Evolutionary conservation across 2,329 filamentous ascomycete genomes (phyloP), one percentile per base, ranked within the genome.

Genomic region (Pseudogymnoascus sp.): DNA sequence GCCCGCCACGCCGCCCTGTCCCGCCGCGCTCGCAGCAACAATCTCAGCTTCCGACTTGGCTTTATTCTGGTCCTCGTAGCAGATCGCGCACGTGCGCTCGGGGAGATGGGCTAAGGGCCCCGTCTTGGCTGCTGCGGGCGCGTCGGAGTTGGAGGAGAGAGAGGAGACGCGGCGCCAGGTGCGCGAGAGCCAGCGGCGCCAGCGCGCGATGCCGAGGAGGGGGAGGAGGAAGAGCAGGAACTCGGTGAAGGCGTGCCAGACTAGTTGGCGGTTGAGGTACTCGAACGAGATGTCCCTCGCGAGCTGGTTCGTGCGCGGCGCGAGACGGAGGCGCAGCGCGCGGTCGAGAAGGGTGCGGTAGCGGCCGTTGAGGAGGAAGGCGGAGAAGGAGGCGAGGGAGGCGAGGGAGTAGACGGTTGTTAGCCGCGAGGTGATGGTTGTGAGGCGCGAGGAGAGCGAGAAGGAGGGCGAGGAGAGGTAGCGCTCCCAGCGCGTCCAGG

Each of bases 211-310:
- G 61, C 95, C 95, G 44, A 99, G 90, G n/a, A 99, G 83, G 0
- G 95, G 95, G n/a, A 99, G 82, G 17, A 97, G 84, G 75, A 97
- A 99, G 33, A 99, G 83, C n/a, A 99, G 80, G 70, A 99, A 99
- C 74, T 99, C 95, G 26, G 95, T 99, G 71, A 99, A 96, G n/a
- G 95, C 95, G 76, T 99, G 95, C 95, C 95, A 99, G 38, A 99
- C 95, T 10, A 99, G 85, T 77, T 99, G 95, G 59, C 95, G 88
- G 75, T 99, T 99, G 60, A 97, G 84, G 72, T 97, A 97, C 77
- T 99, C 95, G 73, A 99, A 97, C 1, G 91, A 96, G 26, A 99
- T 93, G 75, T 97, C 92, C 33, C 93, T 84, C 73, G 86, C 91
- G 67, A 96, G 89, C 73, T 96, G 90, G 71, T 85, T 91, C 2